A percentile compares a stretch with the other conserved stretches of the same genome.
Conservation (phyloP, 257 asterid genomes). For the Solanum pinnatisectum region DNA sequence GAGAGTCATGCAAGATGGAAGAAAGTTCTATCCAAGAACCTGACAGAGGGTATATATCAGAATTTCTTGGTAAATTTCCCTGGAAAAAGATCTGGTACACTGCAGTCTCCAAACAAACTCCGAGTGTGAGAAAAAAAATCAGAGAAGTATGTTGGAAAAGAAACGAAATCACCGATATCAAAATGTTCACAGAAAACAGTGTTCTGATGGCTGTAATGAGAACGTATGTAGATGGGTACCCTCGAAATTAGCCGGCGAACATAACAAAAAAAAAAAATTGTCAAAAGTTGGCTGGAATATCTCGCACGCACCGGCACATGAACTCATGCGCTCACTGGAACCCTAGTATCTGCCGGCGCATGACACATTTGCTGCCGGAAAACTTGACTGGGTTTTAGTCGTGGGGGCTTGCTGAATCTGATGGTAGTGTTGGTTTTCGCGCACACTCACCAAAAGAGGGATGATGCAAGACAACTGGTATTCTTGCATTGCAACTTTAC, state of each 20-base stretch:
- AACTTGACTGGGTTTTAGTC: background rate
- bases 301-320: background rate
- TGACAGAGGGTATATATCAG: background rate
- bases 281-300: background rate
- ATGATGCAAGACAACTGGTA: background rate
- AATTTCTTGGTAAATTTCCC: background rate
- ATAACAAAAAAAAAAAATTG: background rate
- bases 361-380: background rate
- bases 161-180: background rate
- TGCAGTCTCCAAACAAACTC: background rate
- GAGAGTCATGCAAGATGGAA: background rate
- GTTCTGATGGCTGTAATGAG: background rate
- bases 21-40: background rate
- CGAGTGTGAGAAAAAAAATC: background rate
- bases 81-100: background rate
- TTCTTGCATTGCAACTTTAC: too few relatives aligned
- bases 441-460: background rate
- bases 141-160: background rate
- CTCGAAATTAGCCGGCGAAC: background rate
- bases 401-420: background rate
- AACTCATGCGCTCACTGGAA: background rate
- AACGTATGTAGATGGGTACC: background rate
- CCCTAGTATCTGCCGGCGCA: background rate
- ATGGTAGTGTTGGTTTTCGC: background rate
- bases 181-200: background rate